These are phyloP conservation scores for Exophiala spinifera DNA, from an alignment of 2,329 filamentous ascomycete species.

Conservation along the genomic window DNA sequence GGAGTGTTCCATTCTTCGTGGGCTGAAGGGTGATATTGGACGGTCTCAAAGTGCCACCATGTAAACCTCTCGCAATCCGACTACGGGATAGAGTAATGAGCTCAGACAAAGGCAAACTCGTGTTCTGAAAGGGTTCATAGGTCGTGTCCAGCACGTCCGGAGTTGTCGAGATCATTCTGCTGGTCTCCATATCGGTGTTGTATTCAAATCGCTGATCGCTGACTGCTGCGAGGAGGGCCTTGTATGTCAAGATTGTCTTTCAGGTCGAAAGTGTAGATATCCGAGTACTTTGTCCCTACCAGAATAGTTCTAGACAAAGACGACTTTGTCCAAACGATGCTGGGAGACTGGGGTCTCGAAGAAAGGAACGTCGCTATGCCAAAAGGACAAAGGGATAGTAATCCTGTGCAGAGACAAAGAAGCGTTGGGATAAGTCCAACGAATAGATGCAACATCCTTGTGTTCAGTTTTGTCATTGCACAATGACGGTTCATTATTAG, in stretches of 20 bases:
- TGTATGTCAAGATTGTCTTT: no score
- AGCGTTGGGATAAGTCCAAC: no score
- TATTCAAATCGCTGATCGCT: no score
- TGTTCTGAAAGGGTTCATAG: background rate
- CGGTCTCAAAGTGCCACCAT: constrained; percentile 5
- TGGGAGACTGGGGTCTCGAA: background rate
- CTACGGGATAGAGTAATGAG: background rate
- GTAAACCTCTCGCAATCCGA: constrained; percentile 1
- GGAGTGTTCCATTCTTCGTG: constrained; percentile 1
- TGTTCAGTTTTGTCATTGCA: no score
- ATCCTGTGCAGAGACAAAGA: no score
- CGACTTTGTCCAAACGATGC: background rate
- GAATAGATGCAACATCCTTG: no score
- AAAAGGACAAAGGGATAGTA: no score
- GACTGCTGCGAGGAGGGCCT: no score
- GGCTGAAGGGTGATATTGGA: constrained; percentile 2
- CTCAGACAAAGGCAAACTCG: background rate
- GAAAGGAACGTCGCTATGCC: no score
- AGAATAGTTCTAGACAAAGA: background rate
- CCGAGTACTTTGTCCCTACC: no score
- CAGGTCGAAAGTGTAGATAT: no score
- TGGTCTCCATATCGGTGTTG: background rate
- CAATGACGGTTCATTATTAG: background rate
- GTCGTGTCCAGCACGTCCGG: constrained; percentile 8
- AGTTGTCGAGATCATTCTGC: constrained; percentile 2